Base-by-base conservation (phyloP, 1,284 basidiomycete genomes). In the Ceratorhiza oryzae-sativae region DNA sequence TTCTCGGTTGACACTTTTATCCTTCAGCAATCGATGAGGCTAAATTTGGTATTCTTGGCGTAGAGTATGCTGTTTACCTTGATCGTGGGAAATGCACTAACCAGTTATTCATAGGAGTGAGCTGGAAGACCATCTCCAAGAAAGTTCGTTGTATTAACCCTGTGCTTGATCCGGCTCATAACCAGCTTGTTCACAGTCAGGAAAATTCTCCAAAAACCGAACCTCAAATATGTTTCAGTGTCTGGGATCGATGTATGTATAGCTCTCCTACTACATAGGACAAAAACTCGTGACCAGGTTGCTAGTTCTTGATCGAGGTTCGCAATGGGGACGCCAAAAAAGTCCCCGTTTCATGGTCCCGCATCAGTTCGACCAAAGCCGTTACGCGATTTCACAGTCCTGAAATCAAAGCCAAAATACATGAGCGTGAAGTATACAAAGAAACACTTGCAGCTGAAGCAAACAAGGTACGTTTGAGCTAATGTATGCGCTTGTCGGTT, bases 361-460 rank as follows among this genome's bases (percentile, higher is more conserved):
- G 92, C 45, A 84, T 95, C 60, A 93, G 89, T 42, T 88, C 87
- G 92, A 98, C 95, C 0, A 95, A 90, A 79, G 82, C 82, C 20
- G 82, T 86, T 30, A 87, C 89, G 56, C 86, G 97, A n/a, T 98
- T 93, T 79, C 91, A 92, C 65, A 89, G 94, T 0, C 94, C 95
- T 0, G 84, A 85, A 34, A 86, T 93, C 20, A 85, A 87, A 62
- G 80, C 82, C 20, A 87, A 92, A 80, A 79, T 91, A 0, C 85
- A 91, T 75, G 89, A 94, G 77, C 87, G 90, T 46, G 89, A 92
- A 46, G 93, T 90, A 77, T 88, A 86, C 73, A 86, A 87, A 75
- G 97, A 98, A 80, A 87, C 84, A 1, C 86, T 97, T 0, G 83
- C 88, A 61, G 86, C 84, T 0, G 90, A 67, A 67, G 63, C 63